These are phyloP conservation scores for Orbilia javanica DNA, from an alignment of 2,329 filamentous ascomycete species.

Conservation along the genomic window DNA sequence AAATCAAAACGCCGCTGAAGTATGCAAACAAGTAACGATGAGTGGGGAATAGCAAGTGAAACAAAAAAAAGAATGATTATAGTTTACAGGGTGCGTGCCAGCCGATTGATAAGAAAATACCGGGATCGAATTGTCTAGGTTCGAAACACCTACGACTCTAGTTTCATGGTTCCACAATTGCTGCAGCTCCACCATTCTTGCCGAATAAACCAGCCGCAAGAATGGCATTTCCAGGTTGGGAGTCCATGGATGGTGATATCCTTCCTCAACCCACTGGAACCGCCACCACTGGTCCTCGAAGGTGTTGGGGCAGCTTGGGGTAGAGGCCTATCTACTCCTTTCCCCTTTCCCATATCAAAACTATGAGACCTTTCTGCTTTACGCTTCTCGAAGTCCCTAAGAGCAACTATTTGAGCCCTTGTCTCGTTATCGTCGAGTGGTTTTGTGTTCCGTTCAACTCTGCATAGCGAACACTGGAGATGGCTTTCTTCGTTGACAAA, in stretches of 20 bases:
- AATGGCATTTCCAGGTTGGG: slow-evolving; percentile 49
- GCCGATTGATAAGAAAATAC: neutral
- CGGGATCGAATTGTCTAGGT: too few relatives aligned
- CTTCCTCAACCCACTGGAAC: neutral
- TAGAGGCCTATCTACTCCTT: slow-evolving; percentile 32
- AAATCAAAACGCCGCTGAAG: neutral
- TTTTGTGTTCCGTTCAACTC: slow-evolving; percentile 39
- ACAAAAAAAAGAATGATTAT: neutral
- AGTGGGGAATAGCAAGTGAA: neutral
- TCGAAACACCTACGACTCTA: slow-evolving; percentile 23
- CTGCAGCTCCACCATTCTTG: slow-evolving; percentile 58
- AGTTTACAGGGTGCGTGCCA: too few relatives aligned
- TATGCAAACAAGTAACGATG: neutral
- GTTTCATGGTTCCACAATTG: slow-evolving; percentile 49
- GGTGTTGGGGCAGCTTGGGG: neutral
- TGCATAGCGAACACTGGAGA: slow-evolving; percentile 44
- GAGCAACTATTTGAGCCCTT: slow-evolving; percentile 38
- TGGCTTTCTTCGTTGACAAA: slow-evolving; percentile 54
- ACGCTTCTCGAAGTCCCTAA: slow-evolving; percentile 38
- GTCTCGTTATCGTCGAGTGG: slow-evolving; percentile 35
- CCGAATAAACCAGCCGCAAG: slow-evolving; percentile 50
- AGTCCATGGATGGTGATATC: slow-evolving; percentile 54
- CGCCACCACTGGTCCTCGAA: neutral
- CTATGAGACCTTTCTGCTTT: slow-evolving; percentile 17
- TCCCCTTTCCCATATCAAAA: slow-evolving; percentile 19